These are phyloP conservation scores for Kickxella alabastrina DNA, from an alignment of 192 early-diverging fungal species.

Conservation along the genomic window DNA sequence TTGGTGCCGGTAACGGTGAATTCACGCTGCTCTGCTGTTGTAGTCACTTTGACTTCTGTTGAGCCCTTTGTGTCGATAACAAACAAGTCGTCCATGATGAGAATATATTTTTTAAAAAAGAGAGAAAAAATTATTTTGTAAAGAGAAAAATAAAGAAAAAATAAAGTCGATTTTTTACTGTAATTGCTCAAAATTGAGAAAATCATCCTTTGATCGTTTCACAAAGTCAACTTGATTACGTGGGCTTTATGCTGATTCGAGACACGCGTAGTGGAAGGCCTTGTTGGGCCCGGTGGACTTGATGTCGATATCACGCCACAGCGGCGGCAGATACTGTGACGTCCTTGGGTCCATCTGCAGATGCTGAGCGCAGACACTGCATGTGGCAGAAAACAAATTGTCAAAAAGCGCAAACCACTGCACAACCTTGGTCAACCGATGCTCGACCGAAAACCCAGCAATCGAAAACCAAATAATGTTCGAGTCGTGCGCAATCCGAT, in stretches of 20 bases:
- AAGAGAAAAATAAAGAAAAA: conserved; percentile 2
- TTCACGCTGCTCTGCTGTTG: conserved; percentile 9
- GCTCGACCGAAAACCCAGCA: conserved; percentile 44
- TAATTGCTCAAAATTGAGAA: background rate
- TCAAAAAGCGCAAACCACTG: conserved; percentile 48
- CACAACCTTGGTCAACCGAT: conserved; percentile 36
- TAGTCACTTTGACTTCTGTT: background rate
- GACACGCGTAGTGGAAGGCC: conserved; percentile 43
- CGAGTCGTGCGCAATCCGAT: conserved; percentile 38
- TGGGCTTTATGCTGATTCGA: conserved; percentile 15
- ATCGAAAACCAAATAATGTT: conserved; percentile 49
- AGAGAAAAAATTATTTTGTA: background rate
- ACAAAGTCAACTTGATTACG: background rate
- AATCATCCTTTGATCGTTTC: no score
- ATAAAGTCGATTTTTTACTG: background rate
- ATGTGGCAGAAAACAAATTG: conserved; percentile 45
- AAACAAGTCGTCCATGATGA: conserved; percentile 51
- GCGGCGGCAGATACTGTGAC: conserved; percentile 43
- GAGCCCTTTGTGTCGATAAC: conserved; percentile 36
- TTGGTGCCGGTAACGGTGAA: conserved; percentile 5
- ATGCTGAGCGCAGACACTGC: conserved; percentile 37
- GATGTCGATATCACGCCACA: conserved; percentile 42
- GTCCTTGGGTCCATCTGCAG: conserved; percentile 49
- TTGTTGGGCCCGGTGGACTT: conserved; percentile 22
- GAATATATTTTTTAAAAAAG: no score